Evolutionary conservation across 345 rosid species (phyloP).

Genomic region (Boechera retrofracta): DNA sequence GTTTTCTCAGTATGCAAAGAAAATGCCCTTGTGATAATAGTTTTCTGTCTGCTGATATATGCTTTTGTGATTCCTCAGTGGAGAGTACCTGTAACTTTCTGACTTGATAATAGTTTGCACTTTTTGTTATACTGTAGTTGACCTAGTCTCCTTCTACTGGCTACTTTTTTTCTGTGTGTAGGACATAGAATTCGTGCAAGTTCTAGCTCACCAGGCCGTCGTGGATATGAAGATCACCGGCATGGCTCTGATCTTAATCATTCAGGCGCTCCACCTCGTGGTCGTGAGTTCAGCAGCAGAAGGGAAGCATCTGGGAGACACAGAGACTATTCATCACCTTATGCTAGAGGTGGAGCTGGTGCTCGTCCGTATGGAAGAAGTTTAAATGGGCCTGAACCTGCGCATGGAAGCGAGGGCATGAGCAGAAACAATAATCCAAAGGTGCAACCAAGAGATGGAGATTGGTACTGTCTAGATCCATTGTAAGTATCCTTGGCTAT

Average conservation of each 20-base stretch:
- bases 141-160: constrained; percentile 47
- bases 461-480: constrained; percentile 79
- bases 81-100: constrained; percentile 27
- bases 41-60: background rate
- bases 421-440: constrained; percentile 64
- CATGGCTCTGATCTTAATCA: constrained; percentile 67
- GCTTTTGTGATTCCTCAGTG: constrained; percentile 24
- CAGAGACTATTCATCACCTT: constrained; percentile 71
- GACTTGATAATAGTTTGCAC: constrained; percentile 18
- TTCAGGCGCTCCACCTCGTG: constrained; percentile 53
- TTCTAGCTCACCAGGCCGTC: constrained; percentile 76
- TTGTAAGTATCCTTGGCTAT: constrained; percentile 53
- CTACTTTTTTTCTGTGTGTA: constrained; percentile 42
- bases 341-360: constrained; percentile 67
- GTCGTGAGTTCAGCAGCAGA: constrained; percentile 59
- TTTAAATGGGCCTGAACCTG: constrained; percentile 69
- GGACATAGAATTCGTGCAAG: constrained; percentile 80
- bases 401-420: constrained; percentile 60
- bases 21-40: background rate
- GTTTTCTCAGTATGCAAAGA: background rate
- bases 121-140: constrained; percentile 28
- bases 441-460: constrained; percentile 93
- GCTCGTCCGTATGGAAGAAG: constrained; percentile 68
- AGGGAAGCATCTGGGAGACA: constrained; percentile 68
- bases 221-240: constrained; percentile 60